Conservation (phyloP, 805 yeast genomes). For the Helenozyma rhizophorensis region DNA sequence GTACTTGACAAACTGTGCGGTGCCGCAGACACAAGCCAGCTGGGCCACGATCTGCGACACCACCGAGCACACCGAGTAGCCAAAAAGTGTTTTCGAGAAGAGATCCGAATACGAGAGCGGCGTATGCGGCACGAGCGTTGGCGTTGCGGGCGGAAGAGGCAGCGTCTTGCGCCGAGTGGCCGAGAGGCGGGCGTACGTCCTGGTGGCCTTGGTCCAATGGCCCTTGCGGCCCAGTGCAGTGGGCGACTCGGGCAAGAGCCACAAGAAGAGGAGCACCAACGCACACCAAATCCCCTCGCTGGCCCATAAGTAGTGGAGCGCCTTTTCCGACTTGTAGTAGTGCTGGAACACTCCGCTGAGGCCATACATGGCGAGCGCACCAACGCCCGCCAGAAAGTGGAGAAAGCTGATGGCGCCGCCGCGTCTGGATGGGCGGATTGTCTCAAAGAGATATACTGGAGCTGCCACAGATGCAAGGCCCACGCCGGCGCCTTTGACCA, state of each 20-base stretch:
- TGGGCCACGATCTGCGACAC: conserved; percentile 7
- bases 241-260: conserved; percentile 13
- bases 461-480: conserved; percentile 28
- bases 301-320: conserved; percentile 11
- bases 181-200: conserved; percentile 4
- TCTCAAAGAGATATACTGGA: conserved; percentile 31
- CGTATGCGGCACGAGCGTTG: conserved; percentile 1
- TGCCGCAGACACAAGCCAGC: conserved; percentile 2
- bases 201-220: conserved; percentile 8
- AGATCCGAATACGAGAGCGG: conserved; percentile 2
- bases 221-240: conserved; percentile 6
- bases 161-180: conserved; percentile 1
- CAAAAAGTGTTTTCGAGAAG: not conserved
- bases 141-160: not conserved
- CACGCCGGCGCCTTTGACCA: conserved; percentile 27
- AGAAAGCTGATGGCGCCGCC: conserved; percentile 16
- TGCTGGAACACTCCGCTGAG: conserved; percentile 3
- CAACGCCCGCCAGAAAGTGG: conserved; percentile 3
- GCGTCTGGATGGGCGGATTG: conserved; percentile 16
- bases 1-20: conserved; percentile 6
- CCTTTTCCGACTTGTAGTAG: not conserved
- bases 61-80: conserved; percentile 4
- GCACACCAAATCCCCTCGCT: conserved; percentile 9
- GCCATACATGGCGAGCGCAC: conserved; percentile 5
- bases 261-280: conserved; percentile 3